phyloP scores from a whole-genome alignment of 768 basidiomycete species.

The Suillus discolor region DNA sequence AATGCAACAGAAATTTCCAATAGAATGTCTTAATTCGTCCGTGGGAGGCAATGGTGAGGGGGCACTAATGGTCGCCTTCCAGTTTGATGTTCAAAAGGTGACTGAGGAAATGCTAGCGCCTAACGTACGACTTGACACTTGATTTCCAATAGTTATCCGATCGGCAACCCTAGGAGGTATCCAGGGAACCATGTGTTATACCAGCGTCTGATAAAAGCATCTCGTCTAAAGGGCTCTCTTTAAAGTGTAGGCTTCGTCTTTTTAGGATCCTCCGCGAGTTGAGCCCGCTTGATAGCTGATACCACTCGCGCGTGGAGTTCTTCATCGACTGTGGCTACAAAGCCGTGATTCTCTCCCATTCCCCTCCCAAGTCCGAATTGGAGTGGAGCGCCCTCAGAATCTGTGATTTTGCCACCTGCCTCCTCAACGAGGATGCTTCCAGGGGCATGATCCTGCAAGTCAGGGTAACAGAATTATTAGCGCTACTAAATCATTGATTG shows the following conservation, averaged over 20 bases:
- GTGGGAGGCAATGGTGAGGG: not conserved
- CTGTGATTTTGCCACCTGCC: constrained; percentile 86
- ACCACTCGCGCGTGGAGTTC: constrained; percentile 71
- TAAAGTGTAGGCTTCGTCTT: constrained; percentile 10
- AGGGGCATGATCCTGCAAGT: constrained; percentile 81
- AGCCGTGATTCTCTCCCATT: constrained; percentile 83
- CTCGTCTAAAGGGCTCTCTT: not conserved
- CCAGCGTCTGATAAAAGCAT: not conserved
- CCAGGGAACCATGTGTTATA: not conserved
- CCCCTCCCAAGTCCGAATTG: constrained; percentile 89
- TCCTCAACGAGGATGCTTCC: constrained; percentile 85
- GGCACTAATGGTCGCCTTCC: not conserved
- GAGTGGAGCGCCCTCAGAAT: constrained; percentile 76
- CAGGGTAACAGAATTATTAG: not conserved
- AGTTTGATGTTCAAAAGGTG: not conserved
- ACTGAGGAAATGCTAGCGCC: not conserved
- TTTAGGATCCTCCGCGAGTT: constrained; percentile 32
- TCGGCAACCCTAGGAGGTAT: not conserved
- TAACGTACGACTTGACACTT: not conserved
- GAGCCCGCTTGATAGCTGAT: constrained; percentile 69
- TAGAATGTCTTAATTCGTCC: not conserved
- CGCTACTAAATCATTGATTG: not conserved
- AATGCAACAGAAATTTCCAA: not conserved
- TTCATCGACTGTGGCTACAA: constrained; percentile 74
- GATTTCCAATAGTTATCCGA: not conserved